A percentile compares a stretch with the other conserved stretches of the same genome.
phyloP scores from a whole-genome alignment of 1,284 basidiomycete genomes.

The Phylloporus sp. region DNA sequence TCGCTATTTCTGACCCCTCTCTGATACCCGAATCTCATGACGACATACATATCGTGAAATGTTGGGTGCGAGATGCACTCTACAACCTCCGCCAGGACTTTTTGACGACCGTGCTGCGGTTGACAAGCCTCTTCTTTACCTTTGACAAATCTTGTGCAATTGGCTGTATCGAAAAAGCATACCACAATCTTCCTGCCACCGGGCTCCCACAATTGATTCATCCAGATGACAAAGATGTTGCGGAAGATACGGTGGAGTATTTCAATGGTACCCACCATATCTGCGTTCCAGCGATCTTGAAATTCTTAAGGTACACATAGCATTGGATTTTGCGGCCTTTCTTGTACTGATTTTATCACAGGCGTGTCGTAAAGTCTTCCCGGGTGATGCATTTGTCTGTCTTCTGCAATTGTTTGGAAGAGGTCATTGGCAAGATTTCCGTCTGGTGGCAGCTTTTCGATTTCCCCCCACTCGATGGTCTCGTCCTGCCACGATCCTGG shows the following conservation, averaged over 20 bases:
- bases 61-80: slow-evolving; percentile 48
- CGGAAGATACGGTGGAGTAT: not conserved
- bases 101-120: slow-evolving; percentile 40
- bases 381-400: too few species aligned
- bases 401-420: slow-evolving; percentile 54
- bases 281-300: slow-evolving; percentile 41
- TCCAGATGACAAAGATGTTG: slow-evolving; percentile 33
- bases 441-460: slow-evolving; percentile 42
- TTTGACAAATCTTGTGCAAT: too few species aligned
- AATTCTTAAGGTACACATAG: slow-evolving; percentile 28
- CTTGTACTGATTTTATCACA: not conserved
- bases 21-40: too few species aligned
- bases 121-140: too few species aligned
- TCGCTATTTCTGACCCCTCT: too few species aligned
- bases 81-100: slow-evolving; percentile 31
- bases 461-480: slow-evolving; percentile 44
- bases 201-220: slow-evolving; percentile 3
- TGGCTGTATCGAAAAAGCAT: too few species aligned
- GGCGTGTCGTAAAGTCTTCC: too few species aligned
- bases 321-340: not conserved
- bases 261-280: slow-evolving; percentile 23
- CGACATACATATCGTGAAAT: too few species aligned
- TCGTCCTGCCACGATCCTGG: slow-evolving; percentile 60
- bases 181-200: slow-evolving; percentile 7
- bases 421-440: slow-evolving; percentile 47